These are phyloP conservation scores for Colletotrichum orchidophilum DNA, from an alignment of 2,329 filamentous ascomycete genomes.

Conservation along the genomic window DNA sequence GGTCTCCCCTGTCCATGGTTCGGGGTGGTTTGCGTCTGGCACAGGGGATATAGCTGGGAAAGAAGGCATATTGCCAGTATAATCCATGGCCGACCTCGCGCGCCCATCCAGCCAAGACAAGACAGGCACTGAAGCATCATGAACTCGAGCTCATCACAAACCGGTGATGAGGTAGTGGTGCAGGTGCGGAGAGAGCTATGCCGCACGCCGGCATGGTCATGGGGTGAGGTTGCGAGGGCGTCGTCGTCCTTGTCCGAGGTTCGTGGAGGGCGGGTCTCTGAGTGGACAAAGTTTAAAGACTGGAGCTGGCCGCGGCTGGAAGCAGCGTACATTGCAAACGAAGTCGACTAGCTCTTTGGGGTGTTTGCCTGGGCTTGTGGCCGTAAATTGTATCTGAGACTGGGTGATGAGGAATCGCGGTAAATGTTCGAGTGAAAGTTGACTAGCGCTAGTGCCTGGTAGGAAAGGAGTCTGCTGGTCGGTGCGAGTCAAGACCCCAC, in stretches of 20 bases:
- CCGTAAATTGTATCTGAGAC: background rate
- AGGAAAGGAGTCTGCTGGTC: background rate
- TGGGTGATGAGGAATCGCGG: background rate
- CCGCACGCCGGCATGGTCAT: constrained; percentile 10
- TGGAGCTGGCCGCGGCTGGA: background rate
- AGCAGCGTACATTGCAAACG: background rate
- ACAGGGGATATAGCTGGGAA: background rate
- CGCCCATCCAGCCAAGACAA: background rate
- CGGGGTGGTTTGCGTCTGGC: background rate
- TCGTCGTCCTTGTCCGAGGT: background rate
- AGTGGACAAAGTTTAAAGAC: constrained; percentile 15
- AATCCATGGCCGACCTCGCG: background rate
- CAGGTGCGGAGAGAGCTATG: background rate
- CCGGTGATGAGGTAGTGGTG: background rate
- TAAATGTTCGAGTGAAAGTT: background rate
- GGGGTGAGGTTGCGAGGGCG: background rate
- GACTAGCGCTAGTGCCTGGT: background rate
- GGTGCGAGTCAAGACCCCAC: background rate
- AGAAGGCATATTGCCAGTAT: background rate
- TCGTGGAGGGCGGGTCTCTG: background rate
- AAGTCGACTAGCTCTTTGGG: background rate
- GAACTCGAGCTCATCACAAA: background rate
- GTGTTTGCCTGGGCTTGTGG: background rate
- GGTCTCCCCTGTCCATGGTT: background rate
- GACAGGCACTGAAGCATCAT: background rate